Conservation (phyloP, 768 basidiomycete species). For the Pulveroboletus sp. region DNA sequence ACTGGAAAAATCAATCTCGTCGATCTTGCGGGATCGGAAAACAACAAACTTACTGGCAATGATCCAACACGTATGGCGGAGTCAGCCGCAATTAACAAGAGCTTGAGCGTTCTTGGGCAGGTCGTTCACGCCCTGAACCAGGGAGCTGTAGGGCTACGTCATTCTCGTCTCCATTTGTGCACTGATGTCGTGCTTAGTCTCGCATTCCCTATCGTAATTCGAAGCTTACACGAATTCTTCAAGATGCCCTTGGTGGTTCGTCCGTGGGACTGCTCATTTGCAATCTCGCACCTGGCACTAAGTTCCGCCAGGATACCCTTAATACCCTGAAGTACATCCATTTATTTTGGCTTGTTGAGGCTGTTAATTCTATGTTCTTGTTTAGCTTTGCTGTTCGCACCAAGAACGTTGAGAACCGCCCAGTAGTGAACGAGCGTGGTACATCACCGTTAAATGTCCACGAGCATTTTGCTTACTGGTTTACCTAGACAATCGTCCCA, state of each 20-base stretch:
- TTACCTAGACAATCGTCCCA: conserved; percentile 51
- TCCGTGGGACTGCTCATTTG: conserved; percentile 80
- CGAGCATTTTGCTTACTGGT: neutral
- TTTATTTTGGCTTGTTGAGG: neutral
- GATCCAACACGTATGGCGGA: conserved; percentile 85
- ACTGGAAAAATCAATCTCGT: conserved; percentile 81
- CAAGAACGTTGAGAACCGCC: conserved; percentile 82
- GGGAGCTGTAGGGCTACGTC: conserved; percentile 45
- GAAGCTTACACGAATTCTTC: conserved; percentile 81
- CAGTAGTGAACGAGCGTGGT: conserved; percentile 76
- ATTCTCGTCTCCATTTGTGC: neutral
- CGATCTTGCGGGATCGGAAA: conserved; percentile 88
- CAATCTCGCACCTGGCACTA: conserved; percentile 78
- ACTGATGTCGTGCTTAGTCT: conserved; percentile 37
- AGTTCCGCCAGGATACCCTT: conserved; percentile 81
- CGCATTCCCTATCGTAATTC: conserved; percentile 89
- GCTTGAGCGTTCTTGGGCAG: conserved; percentile 79
- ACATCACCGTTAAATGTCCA: conserved; percentile 13
- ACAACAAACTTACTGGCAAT: conserved; percentile 88
- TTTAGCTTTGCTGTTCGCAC: conserved; percentile 74
- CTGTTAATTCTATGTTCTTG: conserved; percentile 7
- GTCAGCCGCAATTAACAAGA: conserved; percentile 86
- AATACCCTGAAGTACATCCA: conserved; percentile 80
- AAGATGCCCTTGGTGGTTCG: conserved; percentile 84
- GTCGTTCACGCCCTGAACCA: conserved; percentile 82